phyloP scores from a whole-genome alignment of 2,329 filamentous ascomycete species.

The Huntiella moniliformis region DNA sequence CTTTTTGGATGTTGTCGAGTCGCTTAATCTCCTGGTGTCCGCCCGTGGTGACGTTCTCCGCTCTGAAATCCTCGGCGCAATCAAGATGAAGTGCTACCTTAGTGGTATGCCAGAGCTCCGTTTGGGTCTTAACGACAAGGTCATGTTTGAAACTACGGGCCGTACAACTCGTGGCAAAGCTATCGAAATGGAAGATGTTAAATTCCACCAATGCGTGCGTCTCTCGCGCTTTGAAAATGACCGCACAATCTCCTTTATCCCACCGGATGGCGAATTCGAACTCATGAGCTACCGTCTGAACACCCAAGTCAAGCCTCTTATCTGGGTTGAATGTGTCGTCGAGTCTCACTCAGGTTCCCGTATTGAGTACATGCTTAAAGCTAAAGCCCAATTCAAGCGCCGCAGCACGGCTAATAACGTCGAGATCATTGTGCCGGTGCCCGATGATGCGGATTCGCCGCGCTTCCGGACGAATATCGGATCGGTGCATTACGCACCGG shows the following conservation, averaged over 20 bases:
- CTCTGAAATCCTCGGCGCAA: conserved; percentile 86
- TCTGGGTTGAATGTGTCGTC: conserved; percentile 97
- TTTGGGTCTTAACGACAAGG: conserved; percentile 91
- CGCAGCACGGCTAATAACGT: conserved; percentile 97
- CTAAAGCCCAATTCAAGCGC: conserved; percentile 93
- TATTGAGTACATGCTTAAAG: conserved; percentile 99
- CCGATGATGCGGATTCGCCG: conserved; percentile 89
- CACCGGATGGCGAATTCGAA: conserved; percentile 95
- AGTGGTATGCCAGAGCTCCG: conserved; percentile 95
- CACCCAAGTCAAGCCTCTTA: conserved; percentile 93
- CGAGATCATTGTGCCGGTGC: conserved; percentile 91
- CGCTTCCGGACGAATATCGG: conserved; percentile 96
- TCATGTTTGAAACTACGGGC: conserved; percentile 97
- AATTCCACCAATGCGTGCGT: conserved; percentile 96
- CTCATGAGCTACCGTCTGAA: conserved; percentile 98
- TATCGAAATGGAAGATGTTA: conserved; percentile 99
- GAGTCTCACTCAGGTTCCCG: conserved; percentile 88
- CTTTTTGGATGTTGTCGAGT: conserved; percentile 93
- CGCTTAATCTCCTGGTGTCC: conserved; percentile 84
- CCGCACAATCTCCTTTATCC: conserved; percentile 95
- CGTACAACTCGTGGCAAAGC: conserved; percentile 87
- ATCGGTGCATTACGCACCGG: conserved; percentile 89
- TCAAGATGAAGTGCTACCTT: conserved; percentile 99
- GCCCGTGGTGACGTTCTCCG: conserved; percentile 87
- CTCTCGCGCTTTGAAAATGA: conserved; percentile 96